phyloP scores from a whole-genome alignment of 192 early-diverging fungal genomes.

The Backusella westeae region DNA sequence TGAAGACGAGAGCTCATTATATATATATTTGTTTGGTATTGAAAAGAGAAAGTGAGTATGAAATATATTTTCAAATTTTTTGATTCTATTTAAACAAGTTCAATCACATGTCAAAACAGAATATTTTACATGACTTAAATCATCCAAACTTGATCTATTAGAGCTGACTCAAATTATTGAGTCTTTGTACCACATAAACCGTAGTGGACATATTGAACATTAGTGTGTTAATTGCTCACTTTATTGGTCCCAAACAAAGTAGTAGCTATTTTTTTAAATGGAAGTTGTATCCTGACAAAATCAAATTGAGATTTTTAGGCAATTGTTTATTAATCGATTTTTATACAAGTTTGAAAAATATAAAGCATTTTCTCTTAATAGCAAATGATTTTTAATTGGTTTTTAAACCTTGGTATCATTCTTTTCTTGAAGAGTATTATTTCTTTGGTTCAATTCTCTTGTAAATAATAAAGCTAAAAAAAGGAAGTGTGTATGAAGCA shows the following conservation, averaged over 20 bases:
- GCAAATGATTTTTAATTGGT: too few species aligned
- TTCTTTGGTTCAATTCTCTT: too few species aligned
- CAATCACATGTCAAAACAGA: background rate
- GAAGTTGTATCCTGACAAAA: background rate
- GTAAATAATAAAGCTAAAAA: too few species aligned
- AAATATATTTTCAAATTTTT: background rate
- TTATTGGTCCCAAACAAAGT: background rate
- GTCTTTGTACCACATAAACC: background rate
- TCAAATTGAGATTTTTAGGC: background rate
- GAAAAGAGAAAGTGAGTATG: background rate
- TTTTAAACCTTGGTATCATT: too few species aligned
- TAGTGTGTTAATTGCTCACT: background rate
- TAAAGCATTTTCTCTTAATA: background rate
- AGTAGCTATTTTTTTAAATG: background rate
- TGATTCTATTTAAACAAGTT: background rate
- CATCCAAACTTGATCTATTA: background rate
- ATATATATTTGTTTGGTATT: background rate
- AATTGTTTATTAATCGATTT: background rate
- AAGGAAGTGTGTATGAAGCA: too few species aligned
- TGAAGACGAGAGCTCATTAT: constrained; percentile 53
- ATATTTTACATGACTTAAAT: background rate
- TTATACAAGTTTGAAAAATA: background rate
- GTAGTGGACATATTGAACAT: background rate
- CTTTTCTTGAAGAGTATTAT: too few species aligned
- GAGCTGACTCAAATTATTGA: constrained; percentile 2